These are phyloP conservation scores for Shiraia bambusicola DNA, from an alignment of 2,329 filamentous ascomycete genomes.

Conservation along the genomic window DNA sequence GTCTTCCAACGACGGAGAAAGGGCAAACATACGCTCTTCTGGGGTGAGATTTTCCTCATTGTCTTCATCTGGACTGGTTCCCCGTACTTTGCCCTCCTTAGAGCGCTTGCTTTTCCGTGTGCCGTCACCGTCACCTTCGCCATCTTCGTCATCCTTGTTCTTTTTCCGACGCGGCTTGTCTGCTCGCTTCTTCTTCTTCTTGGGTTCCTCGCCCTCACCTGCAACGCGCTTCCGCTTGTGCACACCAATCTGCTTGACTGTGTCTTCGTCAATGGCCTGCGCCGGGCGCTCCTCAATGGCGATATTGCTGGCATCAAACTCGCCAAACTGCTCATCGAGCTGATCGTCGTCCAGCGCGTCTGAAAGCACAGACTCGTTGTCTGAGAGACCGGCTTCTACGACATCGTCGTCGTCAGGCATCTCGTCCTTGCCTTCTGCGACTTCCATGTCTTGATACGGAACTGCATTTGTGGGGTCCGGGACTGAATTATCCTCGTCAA, in stretches of 20 bases:
- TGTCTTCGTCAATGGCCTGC: conserved; percentile 62
- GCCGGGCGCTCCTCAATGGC: conserved; percentile 62
- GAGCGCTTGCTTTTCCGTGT: conserved; percentile 57
- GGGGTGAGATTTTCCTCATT: conserved; percentile 79
- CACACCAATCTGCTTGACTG: conserved; percentile 61
- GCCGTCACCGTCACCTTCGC: conserved; percentile 55
- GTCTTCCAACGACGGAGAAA: not conserved
- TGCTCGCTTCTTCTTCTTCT: conserved; percentile 68
- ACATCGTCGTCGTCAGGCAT: conserved; percentile 42
- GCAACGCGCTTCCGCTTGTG: conserved; percentile 66
- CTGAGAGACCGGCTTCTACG: conserved; percentile 51
- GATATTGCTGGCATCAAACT: conserved; percentile 63
- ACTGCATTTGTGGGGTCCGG: conserved; percentile 48
- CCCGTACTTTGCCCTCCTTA: conserved; percentile 40
- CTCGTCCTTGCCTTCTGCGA: conserved; percentile 43
- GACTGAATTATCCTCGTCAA: conserved; percentile 52
- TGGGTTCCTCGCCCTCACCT: conserved; percentile 59
- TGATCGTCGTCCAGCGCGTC: conserved; percentile 64
- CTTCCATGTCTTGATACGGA: conserved; percentile 50
- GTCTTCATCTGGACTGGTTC: conserved; percentile 56
- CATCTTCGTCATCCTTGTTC: conserved; percentile 49
- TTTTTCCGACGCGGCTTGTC: conserved; percentile 57
- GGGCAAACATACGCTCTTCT: conserved; percentile 67
- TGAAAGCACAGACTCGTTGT: conserved; percentile 63
- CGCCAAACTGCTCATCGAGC: conserved; percentile 56